Evolutionary conservation across 1,284 basidiomycete species (phyloP).

Genomic region (Dichomitus squalens): DNA sequence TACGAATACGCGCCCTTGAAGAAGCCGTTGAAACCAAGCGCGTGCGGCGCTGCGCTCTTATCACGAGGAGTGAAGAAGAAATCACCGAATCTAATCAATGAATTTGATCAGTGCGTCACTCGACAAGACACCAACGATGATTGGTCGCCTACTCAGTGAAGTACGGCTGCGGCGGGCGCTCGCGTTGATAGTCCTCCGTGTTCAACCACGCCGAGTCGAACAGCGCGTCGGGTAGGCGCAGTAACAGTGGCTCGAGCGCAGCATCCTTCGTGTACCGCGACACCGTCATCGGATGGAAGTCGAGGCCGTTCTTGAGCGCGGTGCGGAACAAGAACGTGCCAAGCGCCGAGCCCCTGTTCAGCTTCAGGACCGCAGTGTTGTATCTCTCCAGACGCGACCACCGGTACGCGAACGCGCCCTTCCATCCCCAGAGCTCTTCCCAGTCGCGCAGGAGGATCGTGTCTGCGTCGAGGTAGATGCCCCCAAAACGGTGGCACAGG

Average conservation of each 20-base stretch:
- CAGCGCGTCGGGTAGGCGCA: constrained; percentile 65
- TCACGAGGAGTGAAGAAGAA: constrained; percentile 65
- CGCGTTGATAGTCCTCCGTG: constrained; percentile 66
- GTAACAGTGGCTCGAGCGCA: constrained; percentile 56
- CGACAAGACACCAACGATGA: neutral
- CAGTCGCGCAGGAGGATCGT: constrained; percentile 71
- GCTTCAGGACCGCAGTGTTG: constrained; percentile 71
- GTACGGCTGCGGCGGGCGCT: constrained; percentile 68
- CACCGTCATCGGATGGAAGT: constrained; percentile 75
- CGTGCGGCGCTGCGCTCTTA: constrained; percentile 54
- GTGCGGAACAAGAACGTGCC: constrained; percentile 70
- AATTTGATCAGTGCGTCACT: constrained; percentile 5
- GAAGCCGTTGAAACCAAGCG: constrained; percentile 67
- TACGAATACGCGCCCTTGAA: constrained; percentile 72
- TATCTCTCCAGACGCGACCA: constrained; percentile 69
- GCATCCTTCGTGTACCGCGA: constrained; percentile 67
- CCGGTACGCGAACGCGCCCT: constrained; percentile 70
- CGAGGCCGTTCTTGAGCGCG: constrained; percentile 66
- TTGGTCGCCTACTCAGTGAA: constrained; percentile 53
- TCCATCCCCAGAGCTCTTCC: constrained; percentile 75
- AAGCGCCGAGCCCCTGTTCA: constrained; percentile 65
- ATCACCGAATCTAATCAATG: constrained; percentile 52
- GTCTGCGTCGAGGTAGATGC: constrained; percentile 73
- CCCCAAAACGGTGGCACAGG: constrained; percentile 68
- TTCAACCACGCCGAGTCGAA: constrained; percentile 75